phyloP scores from a whole-genome alignment of 768 basidiomycete species.

The Mycena olivaceomarginata region DNA sequence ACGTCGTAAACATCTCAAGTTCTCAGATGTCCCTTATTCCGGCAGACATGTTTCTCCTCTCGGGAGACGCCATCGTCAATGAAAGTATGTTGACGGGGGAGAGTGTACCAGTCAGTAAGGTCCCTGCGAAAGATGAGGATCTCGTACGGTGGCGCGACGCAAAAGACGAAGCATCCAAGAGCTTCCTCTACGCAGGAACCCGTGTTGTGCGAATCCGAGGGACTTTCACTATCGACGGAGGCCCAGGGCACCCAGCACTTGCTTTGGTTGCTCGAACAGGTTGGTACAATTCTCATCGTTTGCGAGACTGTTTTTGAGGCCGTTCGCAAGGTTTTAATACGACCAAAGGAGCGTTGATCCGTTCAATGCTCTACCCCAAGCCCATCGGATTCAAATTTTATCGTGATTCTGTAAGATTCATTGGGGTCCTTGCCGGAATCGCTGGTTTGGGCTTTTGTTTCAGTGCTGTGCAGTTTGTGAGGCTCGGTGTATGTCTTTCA shows the following conservation, averaged over 20 bases:
- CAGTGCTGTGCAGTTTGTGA: slow-evolving; percentile 93
- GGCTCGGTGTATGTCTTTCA: slow-evolving; percentile 82
- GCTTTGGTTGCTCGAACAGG: slow-evolving; percentile 93
- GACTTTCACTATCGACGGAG: slow-evolving; percentile 70
- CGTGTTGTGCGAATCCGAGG: slow-evolving; percentile 91
- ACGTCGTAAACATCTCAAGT: slow-evolving; percentile 92
- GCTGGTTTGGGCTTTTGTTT: slow-evolving; percentile 94
- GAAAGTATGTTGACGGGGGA: slow-evolving; percentile 99
- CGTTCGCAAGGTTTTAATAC: slow-evolving; percentile 89
- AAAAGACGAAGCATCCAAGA: slow-evolving; percentile 85
- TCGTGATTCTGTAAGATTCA: slow-evolving; percentile 93
- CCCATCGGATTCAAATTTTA: slow-evolving; percentile 99
- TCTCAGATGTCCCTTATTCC: slow-evolving; percentile 86
- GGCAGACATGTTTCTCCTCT: slow-evolving; percentile 93
- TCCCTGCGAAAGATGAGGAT: slow-evolving; percentile 87
- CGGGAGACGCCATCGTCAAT: slow-evolving; percentile 98
- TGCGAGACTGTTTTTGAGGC: background rate
- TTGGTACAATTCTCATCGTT: slow-evolving; percentile 51
- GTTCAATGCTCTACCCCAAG: slow-evolving; percentile 99
- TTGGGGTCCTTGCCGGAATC: slow-evolving; percentile 92
- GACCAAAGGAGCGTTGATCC: slow-evolving; percentile 95
- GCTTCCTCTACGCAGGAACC: slow-evolving; percentile 94
- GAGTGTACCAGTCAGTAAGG: slow-evolving; percentile 96
- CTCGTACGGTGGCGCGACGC: slow-evolving; percentile 82
- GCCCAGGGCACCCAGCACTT: slow-evolving; percentile 76